phyloP scores from a whole-genome alignment of 139 green algal species.

The Chlamydomonas schloesseri region DNA sequence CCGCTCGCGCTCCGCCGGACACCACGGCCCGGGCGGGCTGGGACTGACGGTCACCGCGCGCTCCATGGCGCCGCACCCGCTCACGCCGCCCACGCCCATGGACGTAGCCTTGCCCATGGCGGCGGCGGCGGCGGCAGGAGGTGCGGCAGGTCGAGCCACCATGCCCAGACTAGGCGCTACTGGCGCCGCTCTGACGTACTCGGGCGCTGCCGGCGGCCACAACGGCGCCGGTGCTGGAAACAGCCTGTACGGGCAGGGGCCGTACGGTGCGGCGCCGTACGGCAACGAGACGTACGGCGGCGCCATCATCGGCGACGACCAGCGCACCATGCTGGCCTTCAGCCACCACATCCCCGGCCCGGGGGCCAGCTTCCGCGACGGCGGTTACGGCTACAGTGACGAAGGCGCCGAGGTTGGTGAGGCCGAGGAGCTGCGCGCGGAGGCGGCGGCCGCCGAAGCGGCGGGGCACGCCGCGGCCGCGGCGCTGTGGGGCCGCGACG shows the following conservation, averaged over 20 bases:
- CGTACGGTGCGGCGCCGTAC: constrained; percentile 15
- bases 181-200: too few relatives aligned
- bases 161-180: too few relatives aligned
- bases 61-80: constrained; percentile 28
- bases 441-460: too few relatives aligned
- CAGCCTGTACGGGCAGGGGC: constrained; percentile 4
- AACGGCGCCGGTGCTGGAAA: background rate
- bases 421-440: background rate
- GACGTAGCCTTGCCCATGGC: background rate
- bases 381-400: too few relatives aligned
- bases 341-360: constrained; percentile 28
- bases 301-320: constrained; percentile 19
- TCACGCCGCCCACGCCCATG: constrained; percentile 3
- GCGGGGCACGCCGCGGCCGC: too few relatives aligned
- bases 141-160: background rate
- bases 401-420: background rate
- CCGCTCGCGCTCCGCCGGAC: constrained; percentile 1
- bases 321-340: constrained; percentile 12
- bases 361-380: background rate
- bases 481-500: too few relatives aligned
- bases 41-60: constrained; percentile 2
- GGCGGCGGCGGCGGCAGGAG: background rate
- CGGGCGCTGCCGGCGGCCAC: background rate
- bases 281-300: constrained; percentile 25
- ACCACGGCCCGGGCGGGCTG: background rate